A percentile compares a stretch with the other conserved stretches of the same genome.
Evolutionary conservation across 495 filamentous ascomycete genomes (phyloP).

Genomic region (Daldinia grandis): DNA sequence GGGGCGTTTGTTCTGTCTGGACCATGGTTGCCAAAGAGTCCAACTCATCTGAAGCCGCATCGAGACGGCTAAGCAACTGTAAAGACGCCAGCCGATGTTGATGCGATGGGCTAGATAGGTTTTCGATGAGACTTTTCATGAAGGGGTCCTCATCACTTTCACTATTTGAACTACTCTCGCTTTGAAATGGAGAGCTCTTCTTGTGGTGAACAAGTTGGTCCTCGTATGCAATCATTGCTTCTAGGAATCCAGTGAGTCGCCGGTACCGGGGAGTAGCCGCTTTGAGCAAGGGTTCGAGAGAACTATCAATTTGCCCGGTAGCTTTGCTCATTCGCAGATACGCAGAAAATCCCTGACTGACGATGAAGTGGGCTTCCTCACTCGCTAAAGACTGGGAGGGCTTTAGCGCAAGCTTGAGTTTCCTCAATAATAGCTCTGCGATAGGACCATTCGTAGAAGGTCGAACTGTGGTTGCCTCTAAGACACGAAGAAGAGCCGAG

Average conservation of each 20-base stretch:
- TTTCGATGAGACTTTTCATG: conserved; percentile 68
- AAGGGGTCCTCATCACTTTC: conserved; percentile 63
- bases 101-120: conserved; percentile 76
- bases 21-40: conserved; percentile 63
- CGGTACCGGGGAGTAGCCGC: conserved; percentile 68
- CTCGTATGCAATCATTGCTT: conserved; percentile 70
- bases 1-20: conserved; percentile 77
- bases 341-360: conserved; percentile 63
- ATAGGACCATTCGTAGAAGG: conserved; percentile 63
- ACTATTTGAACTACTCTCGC: conserved; percentile 48
- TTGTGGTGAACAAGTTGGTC: conserved; percentile 56
- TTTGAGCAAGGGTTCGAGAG: conserved; percentile 65
- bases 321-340: conserved; percentile 61
- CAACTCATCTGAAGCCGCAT: conserved; percentile 46
- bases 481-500: conserved; percentile 59
- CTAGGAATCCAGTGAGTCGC: conserved; percentile 70
- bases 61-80: conserved; percentile 66
- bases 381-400: conserved; percentile 62
- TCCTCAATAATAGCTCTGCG: conserved; percentile 63
- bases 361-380: conserved; percentile 66
- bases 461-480: conserved; percentile 58
- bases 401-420: conserved; percentile 64
- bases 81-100: conserved; percentile 74
- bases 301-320: conserved; percentile 58
- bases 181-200: conserved; percentile 38